Evolutionary conservation across 192 early-diverging fungal genomes (phyloP).

Genomic region (Powellomyces hirtus): DNA sequence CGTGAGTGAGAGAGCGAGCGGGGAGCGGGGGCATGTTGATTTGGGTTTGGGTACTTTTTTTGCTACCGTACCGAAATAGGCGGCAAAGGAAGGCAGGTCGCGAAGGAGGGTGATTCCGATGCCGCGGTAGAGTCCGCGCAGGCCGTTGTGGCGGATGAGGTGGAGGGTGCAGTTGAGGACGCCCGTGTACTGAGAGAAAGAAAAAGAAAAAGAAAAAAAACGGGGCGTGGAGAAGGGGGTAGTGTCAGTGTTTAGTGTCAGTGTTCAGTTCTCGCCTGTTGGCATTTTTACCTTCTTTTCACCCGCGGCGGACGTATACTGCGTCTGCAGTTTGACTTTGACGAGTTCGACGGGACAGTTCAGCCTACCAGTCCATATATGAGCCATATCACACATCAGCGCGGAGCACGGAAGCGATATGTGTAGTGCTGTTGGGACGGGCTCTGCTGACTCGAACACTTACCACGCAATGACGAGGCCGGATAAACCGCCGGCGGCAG

Average conservation of each 20-base stretch:
- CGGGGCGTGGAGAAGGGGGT: neutral
- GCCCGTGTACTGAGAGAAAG: constrained; percentile 2
- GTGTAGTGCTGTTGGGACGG: too few species aligned
- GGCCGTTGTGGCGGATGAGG: neutral
- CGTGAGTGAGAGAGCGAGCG: neutral
- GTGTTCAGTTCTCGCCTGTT: too few species aligned
- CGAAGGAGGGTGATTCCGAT: constrained; percentile 35
- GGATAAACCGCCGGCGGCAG: too few species aligned
- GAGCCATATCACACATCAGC: too few species aligned
- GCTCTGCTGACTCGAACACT: too few species aligned
- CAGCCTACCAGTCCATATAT: too few species aligned
- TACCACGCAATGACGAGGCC: too few species aligned
- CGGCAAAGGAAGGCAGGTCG: constrained; percentile 39
- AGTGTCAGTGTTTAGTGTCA: constrained; percentile 32
- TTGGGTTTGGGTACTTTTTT: neutral
- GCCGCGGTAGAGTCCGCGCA: constrained; percentile 41
- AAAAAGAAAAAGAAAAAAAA: neutral
- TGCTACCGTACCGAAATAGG: constrained; percentile 37
- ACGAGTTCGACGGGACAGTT: too few species aligned
- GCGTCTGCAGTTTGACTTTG: too few species aligned
- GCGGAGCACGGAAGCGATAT: too few species aligned
- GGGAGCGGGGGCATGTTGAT: neutral
- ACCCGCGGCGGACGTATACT: too few species aligned
- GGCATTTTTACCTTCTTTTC: too few species aligned
- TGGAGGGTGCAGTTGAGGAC: constrained; percentile 14